Evolutionary conservation across 2,329 filamentous ascomycete genomes (phyloP), one percentile per base, ranked within the genome.

Genomic region (Ophiocordyceps australis): DNA sequence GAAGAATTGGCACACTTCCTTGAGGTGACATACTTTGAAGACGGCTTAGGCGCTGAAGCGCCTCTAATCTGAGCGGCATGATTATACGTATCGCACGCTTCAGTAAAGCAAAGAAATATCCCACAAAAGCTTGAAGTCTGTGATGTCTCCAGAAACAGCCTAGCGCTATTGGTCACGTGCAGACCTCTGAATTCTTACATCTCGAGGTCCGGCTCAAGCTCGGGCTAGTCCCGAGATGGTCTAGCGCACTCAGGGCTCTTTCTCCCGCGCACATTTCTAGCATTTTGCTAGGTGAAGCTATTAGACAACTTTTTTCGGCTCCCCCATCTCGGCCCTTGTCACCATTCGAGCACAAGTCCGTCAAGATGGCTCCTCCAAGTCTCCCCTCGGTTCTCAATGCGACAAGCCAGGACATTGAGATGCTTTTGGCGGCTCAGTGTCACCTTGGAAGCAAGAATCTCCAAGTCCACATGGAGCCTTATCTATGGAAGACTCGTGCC

Each of bases 371-470:
- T 55, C 80, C 86, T 57, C 70, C 74, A 50, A 92, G 94, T 67
- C 78, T 94, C 43, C 89, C 89, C 56, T 67, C 85, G 43, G 68
- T 78, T 52, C 93, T 98, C 77, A 89, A 93, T 71, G 81, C 89
- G 54, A 95, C 89, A 51, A 76, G 75, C 55, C 75, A 91, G 68
- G 89, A 98, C 69, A 91, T 98, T 65, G 89, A 98, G 80, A 89
- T 85, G 80, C 82, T 98, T 54, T 79, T 98, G 49, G 79, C 85
- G 53, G 85, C 91, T 51, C 85, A 95, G 67, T 74, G 68, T 64
- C 91, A 98, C 65, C 74, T 95, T 48, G 89, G 89, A 50, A 82
- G 77, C 64, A 95, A 95, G 81, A 98, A 98, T 75, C 61, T 98
- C 50, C 89, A 95, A 73, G 81, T 91, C 55, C 85, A 95, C 71